These are phyloP conservation scores for Hibiscus syriacus DNA, from an alignment of 345 rosid genomes.

Conservation along the genomic window DNA sequence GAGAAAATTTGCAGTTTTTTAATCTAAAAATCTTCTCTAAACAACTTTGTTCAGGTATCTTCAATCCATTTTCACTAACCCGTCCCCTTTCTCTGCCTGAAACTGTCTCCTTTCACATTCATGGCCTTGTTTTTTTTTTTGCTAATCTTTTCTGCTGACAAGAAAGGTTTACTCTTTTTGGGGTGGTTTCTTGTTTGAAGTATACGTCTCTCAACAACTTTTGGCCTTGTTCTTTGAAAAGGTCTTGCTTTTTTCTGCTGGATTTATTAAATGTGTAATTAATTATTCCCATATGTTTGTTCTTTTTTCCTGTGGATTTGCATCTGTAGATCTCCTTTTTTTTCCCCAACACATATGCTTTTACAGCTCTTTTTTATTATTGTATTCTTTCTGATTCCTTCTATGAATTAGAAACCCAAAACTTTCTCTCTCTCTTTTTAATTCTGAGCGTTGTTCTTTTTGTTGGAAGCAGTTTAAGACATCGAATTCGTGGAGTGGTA, in stretches of 20 bases:
- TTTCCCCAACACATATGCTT: not conserved
- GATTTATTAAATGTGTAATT: not conserved
- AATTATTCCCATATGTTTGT: not conserved
- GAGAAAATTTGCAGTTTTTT: no score
- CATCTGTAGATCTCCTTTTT: not conserved
- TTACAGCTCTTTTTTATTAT: not conserved
- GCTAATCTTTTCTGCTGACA: not conserved
- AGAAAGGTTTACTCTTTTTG: not conserved
- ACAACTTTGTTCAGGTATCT: no score
- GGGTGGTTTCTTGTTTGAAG: not conserved
- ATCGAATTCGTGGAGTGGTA: not conserved
- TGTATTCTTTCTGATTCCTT: not conserved
- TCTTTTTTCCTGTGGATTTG: slow-evolving; percentile 2
- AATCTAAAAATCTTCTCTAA: no score
- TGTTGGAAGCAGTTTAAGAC: not conserved
- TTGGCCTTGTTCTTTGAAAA: not conserved
- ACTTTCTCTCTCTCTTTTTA: not conserved
- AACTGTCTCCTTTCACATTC: no score
- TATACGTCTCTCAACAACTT: not conserved
- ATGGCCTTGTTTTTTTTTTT: not conserved
- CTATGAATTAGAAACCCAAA: not conserved
- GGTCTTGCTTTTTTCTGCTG: not conserved
- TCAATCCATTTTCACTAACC: no score
- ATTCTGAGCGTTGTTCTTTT: not conserved
- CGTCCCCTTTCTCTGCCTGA: no score